Base-by-base conservation (phyloP, 768 basidiomycete genomes). In the Kwoniella sp. region DNA sequence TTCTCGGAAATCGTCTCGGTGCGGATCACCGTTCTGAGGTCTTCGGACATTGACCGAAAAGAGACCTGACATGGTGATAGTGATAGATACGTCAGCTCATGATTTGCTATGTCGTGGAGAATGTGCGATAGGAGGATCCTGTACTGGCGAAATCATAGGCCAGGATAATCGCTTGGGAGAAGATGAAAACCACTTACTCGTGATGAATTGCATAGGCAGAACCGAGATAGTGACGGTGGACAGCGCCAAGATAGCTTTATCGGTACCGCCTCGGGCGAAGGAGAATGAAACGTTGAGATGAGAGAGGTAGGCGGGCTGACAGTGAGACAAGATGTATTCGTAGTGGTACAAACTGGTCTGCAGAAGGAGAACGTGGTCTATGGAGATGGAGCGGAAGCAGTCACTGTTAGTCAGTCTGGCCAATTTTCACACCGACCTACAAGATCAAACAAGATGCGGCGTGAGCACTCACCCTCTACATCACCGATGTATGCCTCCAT, bases 401-500 rank as follows among this genome's bases (percentile, higher is more conserved):
- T 63, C 70, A 41, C 13, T 61, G 37, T 41, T 15, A 15, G 5
- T 67, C 47, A 31, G 29, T 57, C 58, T 15, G 31, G 17, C 15
- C 22, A 29, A 26, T 58, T n/a, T 5, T 45, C 34, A 28, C 50
- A 11, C 25, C 28, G 48, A 34, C 28, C 48, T 45, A n/a, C n/a
- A 4, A 62, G 22, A 23, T 29, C 15, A 22, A 63, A n/a, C n/a
- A n/a, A n/a, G 5, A 34, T 13, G 13, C 13, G 34, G 34, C 41
- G 20, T 17, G 41, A 48, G 25, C 26, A 71, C 83, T 53, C 69
- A 92, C 93, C 93, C 83, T 93, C 91, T 1, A 97, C 86, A 79
- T 97, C 93, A 25, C 91, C 91, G 82, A 94, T 86, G 76, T 95
- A 92, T 2, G 93, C 90, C 12, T 86, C 88, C 25, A 95, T 86